phyloP scores from a whole-genome alignment of 2,329 filamentous ascomycete genomes.

The Cladobotryum protrusum region DNA sequence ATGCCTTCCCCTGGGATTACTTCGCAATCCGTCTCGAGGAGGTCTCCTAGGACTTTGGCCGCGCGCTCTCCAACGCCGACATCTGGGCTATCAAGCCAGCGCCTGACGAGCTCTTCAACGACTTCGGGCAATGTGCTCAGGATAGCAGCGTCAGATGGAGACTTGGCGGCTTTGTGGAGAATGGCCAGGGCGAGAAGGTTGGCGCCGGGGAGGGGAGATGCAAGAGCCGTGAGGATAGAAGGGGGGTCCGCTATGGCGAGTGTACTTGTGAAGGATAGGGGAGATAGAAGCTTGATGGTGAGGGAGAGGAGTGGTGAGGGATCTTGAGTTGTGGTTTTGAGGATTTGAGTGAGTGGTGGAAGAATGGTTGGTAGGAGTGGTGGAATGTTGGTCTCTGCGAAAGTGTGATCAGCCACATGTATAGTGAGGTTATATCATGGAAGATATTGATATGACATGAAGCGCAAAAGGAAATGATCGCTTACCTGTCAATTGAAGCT shows the following conservation, averaged over 20 bases:
- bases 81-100: constrained; percentile 48
- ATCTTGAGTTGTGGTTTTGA: constrained; percentile 45
- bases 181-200: constrained; percentile 53
- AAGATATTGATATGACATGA: background rate
- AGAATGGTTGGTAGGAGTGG: constrained; percentile 48
- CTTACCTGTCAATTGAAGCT: constrained; percentile 51
- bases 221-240: constrained; percentile 45
- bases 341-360: constrained; percentile 46
- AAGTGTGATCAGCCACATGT: background rate
- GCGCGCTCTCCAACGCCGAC: constrained; percentile 52
- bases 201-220: constrained; percentile 48
- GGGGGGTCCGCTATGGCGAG: constrained; percentile 47
- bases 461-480: background rate
- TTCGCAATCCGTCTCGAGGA: constrained; percentile 51
- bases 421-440: background rate
- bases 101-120: constrained; percentile 40
- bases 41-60: constrained; percentile 42
- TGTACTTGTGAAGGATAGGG: constrained; percentile 45
- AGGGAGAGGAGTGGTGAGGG: constrained; percentile 46
- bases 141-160: constrained; percentile 43
- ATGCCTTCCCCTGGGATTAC: constrained; percentile 23
- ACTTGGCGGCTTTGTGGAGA: constrained; percentile 47
- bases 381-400: constrained; percentile 44
- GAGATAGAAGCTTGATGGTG: constrained; percentile 49
- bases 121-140: constrained; percentile 44